Base-by-base conservation (phyloP, 768 basidiomycete genomes). In the Lentinula raphanica region DNA sequence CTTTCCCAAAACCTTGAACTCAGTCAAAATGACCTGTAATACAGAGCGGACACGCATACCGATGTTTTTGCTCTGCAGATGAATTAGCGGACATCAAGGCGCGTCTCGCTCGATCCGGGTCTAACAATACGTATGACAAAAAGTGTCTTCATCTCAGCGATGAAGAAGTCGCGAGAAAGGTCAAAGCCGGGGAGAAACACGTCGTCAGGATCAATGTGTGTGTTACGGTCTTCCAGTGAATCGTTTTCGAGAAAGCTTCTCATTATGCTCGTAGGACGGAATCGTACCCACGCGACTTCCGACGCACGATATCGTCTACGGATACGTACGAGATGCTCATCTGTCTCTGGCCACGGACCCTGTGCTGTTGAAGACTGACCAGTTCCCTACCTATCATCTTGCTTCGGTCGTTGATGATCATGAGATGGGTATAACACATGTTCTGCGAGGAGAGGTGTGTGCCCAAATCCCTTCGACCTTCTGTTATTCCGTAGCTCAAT, bases 361-460 rank as follows among this genome's bases (percentile, higher is more conserved):
- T 23, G 83, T 98, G 45, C 75, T 98, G 3, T 76, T 98, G 60
- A 98, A 99, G 70, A 87, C 90, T 1, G 97, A 99, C 68, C 75
- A 84, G 1, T 96, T 90, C 68, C 97, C 97, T 5, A 98, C 96
- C 0, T 99, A 99, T 68, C 97, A 98, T 62, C 81, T 99, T 4
- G 96, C 97, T 0, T 94, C 87, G 21, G 92, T 98, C 0, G 92
- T 96, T 0, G 97, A 99, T 63, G 97, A 99, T 71, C 85, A 94
- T 64, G 85, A 87, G 64, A 99, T 99, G 97, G 87, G 87, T 0
- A 92, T 99, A 23, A 92, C 94, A 0, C 97, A 98, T 71, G 95
- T 98, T 4, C 73, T 98, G 1, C 84, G 97, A 27, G 97, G 97
- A 50, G 95, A 98, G 81, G 94, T 87, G 58, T 28, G 77, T 19